Conservation (phyloP, 106 monocot species). For the Xerophyta viscosa region DNA sequence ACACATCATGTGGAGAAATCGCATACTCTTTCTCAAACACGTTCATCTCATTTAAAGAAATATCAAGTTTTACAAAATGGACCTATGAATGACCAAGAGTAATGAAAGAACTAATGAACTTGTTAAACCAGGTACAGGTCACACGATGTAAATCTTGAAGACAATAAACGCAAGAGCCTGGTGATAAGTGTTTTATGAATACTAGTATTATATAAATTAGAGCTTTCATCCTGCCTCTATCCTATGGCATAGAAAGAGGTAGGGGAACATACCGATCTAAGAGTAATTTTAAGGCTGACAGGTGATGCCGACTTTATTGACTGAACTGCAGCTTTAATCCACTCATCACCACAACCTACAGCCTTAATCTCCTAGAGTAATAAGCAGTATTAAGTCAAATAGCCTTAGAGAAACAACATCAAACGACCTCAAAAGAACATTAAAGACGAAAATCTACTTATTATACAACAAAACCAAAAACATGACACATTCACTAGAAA, state of each 20-base stretch:
- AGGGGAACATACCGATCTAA: slow-evolving; percentile 56
- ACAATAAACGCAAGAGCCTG: no score
- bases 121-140: no score
- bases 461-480: neutral
- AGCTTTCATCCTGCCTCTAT: neutral
- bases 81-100: no score
- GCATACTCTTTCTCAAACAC: no score
- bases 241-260: no score
- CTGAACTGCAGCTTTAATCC: slow-evolving; percentile 55
- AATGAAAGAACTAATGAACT: no score
- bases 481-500: neutral
- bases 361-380: slow-evolving; percentile 60
- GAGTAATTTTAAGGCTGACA: slow-evolving; percentile 78
- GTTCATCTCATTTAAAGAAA: no score
- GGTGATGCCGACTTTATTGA: slow-evolving; percentile 91
- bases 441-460: neutral
- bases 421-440: neutral
- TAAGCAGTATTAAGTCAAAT: neutral
- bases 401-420: neutral
- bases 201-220: neutral
- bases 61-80: no score
- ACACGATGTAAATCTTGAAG: no score
- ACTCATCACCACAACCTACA: slow-evolving; percentile 32
- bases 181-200: neutral
- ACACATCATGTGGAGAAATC: no score